Base-by-base conservation (phyloP, 768 basidiomycete genomes). In the Rhodotorula diobovata region DNA sequence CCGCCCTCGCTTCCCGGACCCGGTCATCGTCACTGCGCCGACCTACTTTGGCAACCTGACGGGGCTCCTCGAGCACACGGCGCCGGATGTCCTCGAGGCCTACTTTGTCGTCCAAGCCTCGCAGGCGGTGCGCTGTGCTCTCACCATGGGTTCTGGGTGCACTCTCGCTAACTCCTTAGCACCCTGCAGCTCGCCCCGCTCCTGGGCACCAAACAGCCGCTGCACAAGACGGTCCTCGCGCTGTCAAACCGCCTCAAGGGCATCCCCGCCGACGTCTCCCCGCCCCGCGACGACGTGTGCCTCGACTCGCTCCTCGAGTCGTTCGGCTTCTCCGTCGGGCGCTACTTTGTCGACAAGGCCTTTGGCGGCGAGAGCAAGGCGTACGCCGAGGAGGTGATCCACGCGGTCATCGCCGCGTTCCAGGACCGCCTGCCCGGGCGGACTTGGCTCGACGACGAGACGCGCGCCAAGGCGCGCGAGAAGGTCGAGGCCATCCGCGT, bases 401-500 rank as follows among this genome's bases (percentile, higher is more conserved):
- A 84, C 77, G 74, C 89, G 66, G 89, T 96, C 73, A 86, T 97
- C 63, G 80, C 86, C 34, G 84, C 93, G 0, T 98, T 98, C 84
- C 88, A 93, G 78, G 81, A 81, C 28, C 90, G 91, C 9, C 82
- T 99, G 30, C 80, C 84, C 9, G 79, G 85, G 63, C 84, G 96
- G 61, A 85, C 87, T 30, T 99, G 96, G 96, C 92, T 99, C 89
- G 96, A 98, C 78, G 81, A 87, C 58, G 81, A 86, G 73, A 91
- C 91, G 6, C 88, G 90, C 20, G 82, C 83, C 51, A 91, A 88
- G 66, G 96, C 96, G 10, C 87, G 88, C 23, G 86, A 88, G 77
- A 98, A 98, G 85, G 91, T 68, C 34, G 71, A 68, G 20, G 59
- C 67, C 2, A 63, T 70, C 18, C 15, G 35, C n/a, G 48, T 56